Evolutionary conservation across 495 filamentous ascomycete species (phyloP).

Genomic region (Trichoderma gamsii): DNA sequence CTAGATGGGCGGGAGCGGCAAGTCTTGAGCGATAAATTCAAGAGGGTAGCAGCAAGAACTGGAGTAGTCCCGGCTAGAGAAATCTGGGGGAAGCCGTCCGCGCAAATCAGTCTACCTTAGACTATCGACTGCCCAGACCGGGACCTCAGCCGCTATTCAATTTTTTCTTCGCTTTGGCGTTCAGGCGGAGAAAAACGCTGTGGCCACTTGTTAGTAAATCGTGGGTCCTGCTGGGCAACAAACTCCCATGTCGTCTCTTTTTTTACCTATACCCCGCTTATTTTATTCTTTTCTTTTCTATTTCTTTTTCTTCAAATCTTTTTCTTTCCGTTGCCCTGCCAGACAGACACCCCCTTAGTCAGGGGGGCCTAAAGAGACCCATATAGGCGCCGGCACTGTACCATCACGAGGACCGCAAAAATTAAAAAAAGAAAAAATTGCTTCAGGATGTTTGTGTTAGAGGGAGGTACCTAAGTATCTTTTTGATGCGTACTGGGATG

Average conservation of each 20-base stretch:
- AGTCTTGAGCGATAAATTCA: neutral
- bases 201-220: conserved; percentile 1
- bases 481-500: neutral
- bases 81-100: conserved; percentile 4
- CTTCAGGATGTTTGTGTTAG: neutral
- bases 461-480: neutral
- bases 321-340: neutral
- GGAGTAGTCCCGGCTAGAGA: neutral
- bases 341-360: neutral
- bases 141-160: neutral
- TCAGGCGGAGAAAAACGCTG: neutral
- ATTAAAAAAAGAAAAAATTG: conserved; percentile 1
- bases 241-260: neutral
- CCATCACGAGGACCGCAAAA: conserved; percentile 13
- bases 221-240: neutral
- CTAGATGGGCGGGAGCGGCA: neutral
- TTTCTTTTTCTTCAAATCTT: neutral
- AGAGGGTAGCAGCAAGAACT: neutral
- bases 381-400: conserved; percentile 7
- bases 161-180: neutral
- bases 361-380: neutral
- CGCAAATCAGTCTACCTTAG: neutral
- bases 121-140: neutral
- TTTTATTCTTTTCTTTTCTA: neutral
- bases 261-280: neutral